Base-by-base conservation (phyloP, 1,139 yeast genomes). In the Cylindricascospora bacillispora region DNA sequence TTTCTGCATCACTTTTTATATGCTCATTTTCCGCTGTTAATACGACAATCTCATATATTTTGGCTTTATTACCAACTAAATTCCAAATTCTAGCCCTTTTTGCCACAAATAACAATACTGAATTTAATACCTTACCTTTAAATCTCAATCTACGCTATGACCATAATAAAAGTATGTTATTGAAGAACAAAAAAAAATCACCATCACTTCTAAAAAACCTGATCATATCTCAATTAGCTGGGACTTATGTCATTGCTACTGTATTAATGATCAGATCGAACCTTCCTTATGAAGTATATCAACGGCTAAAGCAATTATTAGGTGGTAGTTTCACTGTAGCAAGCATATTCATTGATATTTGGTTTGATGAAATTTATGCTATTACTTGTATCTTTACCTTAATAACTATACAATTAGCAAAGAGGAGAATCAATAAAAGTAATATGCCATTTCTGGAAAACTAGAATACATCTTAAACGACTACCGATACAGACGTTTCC, bases 361-460 rank as follows among this genome's bases (percentile, higher is more conserved):
- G 92, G 85, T 83, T 81, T 47, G 94, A 85, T 46, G 63, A 73
- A 39, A 69, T 81, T 18, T 82, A 75, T 56, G 70, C 75, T 9
- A 34, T 68, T 4, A 63, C 79, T 4, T 69, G 79, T 35, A 45
- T 71, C 1, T 43, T 62, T 2, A 72, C 86, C 0, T 52, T 69
- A 2, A 39, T 68, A 2, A 70, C 70, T 29, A 59, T 74, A 4
- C 43, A 41, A 22, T 15, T 49, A 10, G 55, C 51, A 2, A 54
- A 47, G 24, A 28, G n/a, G n/a, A n/a, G n/a, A n/a, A n/a, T n/a
- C n/a, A n/a, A n/a, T n/a, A 43, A 25, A 37, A 40, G 3, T 25
- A 41, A 6, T 32, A 25, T 18, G 22, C 12, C 10, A 15, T 9
- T 21, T n/a, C n/a, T 13, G 22, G 15, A 26, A 15, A n/a, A 14